Evolutionary conservation across 352 stramenopile species (phyloP).

Genomic region (Phytophthora capsici): DNA sequence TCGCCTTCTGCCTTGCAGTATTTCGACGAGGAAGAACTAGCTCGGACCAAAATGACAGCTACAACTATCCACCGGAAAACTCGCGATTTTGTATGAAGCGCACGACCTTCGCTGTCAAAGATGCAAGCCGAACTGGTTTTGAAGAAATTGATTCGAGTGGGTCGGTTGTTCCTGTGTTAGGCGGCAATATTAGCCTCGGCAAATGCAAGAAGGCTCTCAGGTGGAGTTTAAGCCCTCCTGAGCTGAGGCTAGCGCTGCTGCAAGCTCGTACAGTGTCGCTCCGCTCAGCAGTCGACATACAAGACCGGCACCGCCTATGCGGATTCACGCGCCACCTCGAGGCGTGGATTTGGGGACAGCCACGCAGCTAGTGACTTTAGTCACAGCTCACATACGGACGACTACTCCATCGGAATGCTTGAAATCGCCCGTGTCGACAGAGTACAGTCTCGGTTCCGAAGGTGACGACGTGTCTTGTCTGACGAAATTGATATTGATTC

Average conservation of each 20-base stretch:
- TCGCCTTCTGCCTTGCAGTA: conserved; percentile 24
- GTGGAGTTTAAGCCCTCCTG: conserved; percentile 23
- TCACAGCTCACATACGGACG: conserved; percentile 34
- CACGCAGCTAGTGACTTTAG: conserved; percentile 26
- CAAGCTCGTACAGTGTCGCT: conserved; percentile 29
- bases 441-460: conserved; percentile 40
- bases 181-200: conserved; percentile 11
- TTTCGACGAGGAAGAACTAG: conserved; percentile 14
- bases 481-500: conserved; percentile 37
- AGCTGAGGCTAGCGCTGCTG: conserved; percentile 22
- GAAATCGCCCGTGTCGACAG: conserved; percentile 38
- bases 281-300: conserved; percentile 31
- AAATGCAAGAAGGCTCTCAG: conserved; percentile 18
- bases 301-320: conserved; percentile 19
- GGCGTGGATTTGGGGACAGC: conserved; percentile 16
- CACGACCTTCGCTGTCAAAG: conserved; percentile 28
- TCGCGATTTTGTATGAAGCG: conserved; percentile 31
- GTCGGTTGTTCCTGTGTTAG: conserved; percentile 33
- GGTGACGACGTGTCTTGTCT: conserved; percentile 23
- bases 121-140: conserved; percentile 4
- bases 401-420: conserved; percentile 42
- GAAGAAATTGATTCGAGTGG: conserved; percentile 29
- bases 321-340: conserved; percentile 30
- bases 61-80: conserved; percentile 18
- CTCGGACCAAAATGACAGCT: conserved; percentile 5